These are phyloP conservation scores for Chrysanthemum makinoi DNA, from an alignment of 129 eudicot genomes.

Conservation along the genomic window DNA sequence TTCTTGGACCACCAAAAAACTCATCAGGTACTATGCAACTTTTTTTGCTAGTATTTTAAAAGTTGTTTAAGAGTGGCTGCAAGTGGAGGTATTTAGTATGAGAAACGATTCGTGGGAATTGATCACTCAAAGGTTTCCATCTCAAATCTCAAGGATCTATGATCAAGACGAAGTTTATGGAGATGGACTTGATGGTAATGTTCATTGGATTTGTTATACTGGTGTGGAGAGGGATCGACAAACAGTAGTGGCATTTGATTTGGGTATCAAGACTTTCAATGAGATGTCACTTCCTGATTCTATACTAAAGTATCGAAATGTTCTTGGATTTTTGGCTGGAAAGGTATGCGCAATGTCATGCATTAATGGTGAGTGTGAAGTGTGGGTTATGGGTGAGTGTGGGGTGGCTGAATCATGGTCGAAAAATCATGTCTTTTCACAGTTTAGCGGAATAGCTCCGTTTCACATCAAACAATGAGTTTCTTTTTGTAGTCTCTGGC, in stretches of 20 bases:
- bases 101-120: conserved; percentile 4
- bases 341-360: no score
- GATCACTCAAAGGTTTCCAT: background rate
- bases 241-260: conserved; percentile 12
- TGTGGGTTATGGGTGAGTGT: conserved; percentile 6
- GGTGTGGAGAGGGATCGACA: background rate
- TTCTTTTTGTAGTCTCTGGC: no score
- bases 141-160: background rate
- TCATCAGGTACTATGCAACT: no score
- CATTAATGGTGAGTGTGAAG: background rate
- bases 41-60: no score
- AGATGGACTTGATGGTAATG: conserved; percentile 1
- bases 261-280: background rate
- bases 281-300: background rate
- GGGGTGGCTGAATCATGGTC: conserved; percentile 15
- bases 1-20: no score
- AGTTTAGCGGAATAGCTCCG: no score
- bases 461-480: no score
- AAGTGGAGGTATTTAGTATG: conserved; percentile 14
- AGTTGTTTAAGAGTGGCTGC: background rate
- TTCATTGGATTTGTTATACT: conserved; percentile 5
- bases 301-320: no score
- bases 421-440: background rate
- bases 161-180: background rate
- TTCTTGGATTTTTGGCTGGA: no score